Evolutionary conservation across 495 filamentous ascomycete genomes (phyloP).

Genomic region (Cercophora sp.): DNA sequence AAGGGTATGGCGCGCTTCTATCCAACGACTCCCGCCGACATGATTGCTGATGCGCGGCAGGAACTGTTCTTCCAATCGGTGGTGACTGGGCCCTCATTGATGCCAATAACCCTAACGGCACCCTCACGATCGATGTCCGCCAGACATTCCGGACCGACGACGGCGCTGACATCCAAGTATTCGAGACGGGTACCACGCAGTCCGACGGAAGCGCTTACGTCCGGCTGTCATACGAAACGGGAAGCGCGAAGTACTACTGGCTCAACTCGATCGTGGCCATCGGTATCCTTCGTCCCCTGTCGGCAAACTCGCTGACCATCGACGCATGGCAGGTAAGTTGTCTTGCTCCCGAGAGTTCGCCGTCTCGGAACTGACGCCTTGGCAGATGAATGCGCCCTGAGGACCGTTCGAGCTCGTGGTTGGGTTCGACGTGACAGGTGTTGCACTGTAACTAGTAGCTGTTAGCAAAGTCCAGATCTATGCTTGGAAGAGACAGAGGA

Average conservation of each 20-base stretch:
- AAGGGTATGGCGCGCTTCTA: slow-evolving; percentile 10
- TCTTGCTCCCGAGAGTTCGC: too few relatives aligned
- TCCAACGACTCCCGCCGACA: too few relatives aligned
- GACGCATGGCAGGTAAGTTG: slow-evolving; percentile 12
- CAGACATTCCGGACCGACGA: slow-evolving; percentile 19
- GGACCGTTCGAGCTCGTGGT: too few relatives aligned
- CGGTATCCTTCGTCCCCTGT: slow-evolving; percentile 1
- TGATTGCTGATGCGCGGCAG: slow-evolving; percentile 3
- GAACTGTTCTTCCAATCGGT: slow-evolving; percentile 17
- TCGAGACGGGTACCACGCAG: slow-evolving; percentile 14
- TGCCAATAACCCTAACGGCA: slow-evolving; percentile 7
- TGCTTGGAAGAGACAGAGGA: too few relatives aligned
- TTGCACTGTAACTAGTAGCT: too few relatives aligned
- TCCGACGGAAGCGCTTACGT: slow-evolving; percentile 10
- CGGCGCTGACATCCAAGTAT: slow-evolving; percentile 14
- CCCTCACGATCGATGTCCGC: slow-evolving; percentile 15
- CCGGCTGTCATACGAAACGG: slow-evolving; percentile 10
- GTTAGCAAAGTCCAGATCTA: too few relatives aligned
- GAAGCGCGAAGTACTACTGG: slow-evolving; percentile 17
- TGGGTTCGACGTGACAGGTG: too few relatives aligned
- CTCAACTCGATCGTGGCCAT: slow-evolving; percentile 13
- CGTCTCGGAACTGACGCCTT: too few relatives aligned
- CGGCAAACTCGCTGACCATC: slow-evolving; percentile 2
- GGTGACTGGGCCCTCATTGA: slow-evolving; percentile 21
- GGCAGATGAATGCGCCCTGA: too few relatives aligned